Conservation (phyloP, 106 monocot genomes). For the Platanthera zijinensis region DNA sequence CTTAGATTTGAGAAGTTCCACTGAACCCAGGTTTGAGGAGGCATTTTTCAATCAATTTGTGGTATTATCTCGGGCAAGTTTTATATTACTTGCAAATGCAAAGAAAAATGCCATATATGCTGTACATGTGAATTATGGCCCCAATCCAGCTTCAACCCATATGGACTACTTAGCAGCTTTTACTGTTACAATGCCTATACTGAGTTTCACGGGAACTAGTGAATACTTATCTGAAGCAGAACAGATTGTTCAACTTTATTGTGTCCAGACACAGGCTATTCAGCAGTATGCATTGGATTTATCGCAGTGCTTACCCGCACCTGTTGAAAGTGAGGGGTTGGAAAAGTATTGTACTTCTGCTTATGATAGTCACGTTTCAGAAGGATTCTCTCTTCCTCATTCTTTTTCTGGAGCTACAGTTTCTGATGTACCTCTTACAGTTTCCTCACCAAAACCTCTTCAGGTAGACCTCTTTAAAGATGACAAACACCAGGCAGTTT, state of each 20-base stretch:
- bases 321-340: constrained; percentile 19
- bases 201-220: constrained; percentile 85
- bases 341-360: constrained; percentile 27
- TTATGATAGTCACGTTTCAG: constrained; percentile 23
- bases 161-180: constrained; percentile 96
- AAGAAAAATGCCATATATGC: constrained; percentile 98
- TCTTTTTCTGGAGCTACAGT: constrained; percentile 13
- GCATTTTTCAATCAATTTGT: constrained; percentile 97
- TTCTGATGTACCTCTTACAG: constrained; percentile 21
- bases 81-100: constrained; percentile 92
- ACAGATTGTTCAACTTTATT: constrained; percentile 86
- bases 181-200: constrained; percentile 96
- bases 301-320: constrained; percentile 66
- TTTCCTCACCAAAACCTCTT: constrained; percentile 20
- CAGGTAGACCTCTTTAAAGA: constrained; percentile 19
- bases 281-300: constrained; percentile 97
- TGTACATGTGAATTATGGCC: constrained; percentile 86
- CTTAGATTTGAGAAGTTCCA: constrained; percentile 70
- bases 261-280: constrained; percentile 99
- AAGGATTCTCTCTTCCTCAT: constrained; percentile 20
- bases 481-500: constrained; percentile 10
- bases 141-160: constrained; percentile 58
- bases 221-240: constrained; percentile 60
- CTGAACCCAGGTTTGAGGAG: constrained; percentile 55
- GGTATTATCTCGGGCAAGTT: constrained; percentile 63